Evolutionary conservation across 2,329 filamentous ascomycete genomes (phyloP), one percentile per base, ranked within the genome.

Genomic region (Fusarium euwallaceae): DNA sequence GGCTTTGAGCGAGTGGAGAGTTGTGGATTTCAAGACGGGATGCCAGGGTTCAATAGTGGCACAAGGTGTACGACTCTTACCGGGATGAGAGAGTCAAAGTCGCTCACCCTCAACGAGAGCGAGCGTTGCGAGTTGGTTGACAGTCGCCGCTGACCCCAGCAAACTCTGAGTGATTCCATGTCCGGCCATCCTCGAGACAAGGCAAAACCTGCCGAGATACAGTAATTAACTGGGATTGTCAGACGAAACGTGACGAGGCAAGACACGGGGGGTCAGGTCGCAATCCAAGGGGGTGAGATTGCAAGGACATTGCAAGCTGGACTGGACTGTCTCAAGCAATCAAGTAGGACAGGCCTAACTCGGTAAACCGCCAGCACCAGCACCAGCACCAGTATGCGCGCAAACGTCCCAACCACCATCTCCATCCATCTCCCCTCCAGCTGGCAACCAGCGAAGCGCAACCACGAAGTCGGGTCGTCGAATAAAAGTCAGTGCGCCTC

Each of bases 11-110:
- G 61, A 72, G 69, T 71, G 73, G 71, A 75, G 48, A 32, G 64
- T 61, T 55, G 60, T 74, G 66, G 65, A 43, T 68, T 75, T 67
- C 69, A 61, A 60, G 64, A 70, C 66, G 64, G 61, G 48, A 61
- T 70, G 66, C 64, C 64, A 73, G 73, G 74, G 69, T 70, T 76
- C 67, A 64, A 73, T 60, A 75, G 74, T 73, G 64, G 64, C 71
- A 48, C 43, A 62, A 61, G 36, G 43, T 60, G 65, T 56, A 59
- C 61, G 55, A 67, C 66, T 53, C 43, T 66, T 66, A 37, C 59
- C 37, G 41, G 65, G 64, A 60, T 69, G 67, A 66, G 58, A 64
- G 61, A 63, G 24, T 36, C 61, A 63, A 71, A 55, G 64, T 32
- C 58, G 51, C 45, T 64, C 58, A 59, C 27, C 17, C 22, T 48